A percentile compares a stretch with the other conserved stretches of the same genome.
Evolutionary conservation across 2,329 filamentous ascomycete genomes (phyloP).

Genomic region (Neurospora crassa): DNA sequence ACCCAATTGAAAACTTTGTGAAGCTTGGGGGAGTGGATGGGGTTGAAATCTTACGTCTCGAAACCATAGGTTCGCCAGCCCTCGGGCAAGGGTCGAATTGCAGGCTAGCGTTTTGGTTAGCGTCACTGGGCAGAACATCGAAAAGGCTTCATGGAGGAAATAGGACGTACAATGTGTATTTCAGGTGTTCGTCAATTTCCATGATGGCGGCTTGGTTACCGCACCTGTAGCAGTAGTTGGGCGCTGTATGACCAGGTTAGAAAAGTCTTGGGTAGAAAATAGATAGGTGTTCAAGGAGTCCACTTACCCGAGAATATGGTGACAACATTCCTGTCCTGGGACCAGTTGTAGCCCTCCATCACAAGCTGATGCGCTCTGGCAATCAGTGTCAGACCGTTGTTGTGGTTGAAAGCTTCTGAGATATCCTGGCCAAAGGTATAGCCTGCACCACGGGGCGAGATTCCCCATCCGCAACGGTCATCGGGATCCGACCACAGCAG

Average conservation of each 20-base stretch:
- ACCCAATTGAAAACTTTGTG: background rate
- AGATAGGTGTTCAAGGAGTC: background rate
- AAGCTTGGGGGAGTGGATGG: background rate
- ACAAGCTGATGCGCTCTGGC: slow-evolving; percentile 95
- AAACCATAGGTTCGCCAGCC: slow-evolving; percentile 98
- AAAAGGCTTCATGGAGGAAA: background rate
- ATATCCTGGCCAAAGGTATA: slow-evolving; percentile 97
- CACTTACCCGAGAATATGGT: slow-evolving; percentile 89
- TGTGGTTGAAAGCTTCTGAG: slow-evolving; percentile 97
- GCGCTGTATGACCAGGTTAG: slow-evolving; percentile 41
- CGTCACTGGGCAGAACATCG: background rate
- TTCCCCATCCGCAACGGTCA: slow-evolving; percentile 92
- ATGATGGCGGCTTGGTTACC: slow-evolving; percentile 99
- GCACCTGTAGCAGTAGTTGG: slow-evolving; percentile 97
- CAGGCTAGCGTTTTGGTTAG: slow-evolving; percentile 52
- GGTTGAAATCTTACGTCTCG: slow-evolving; percentile 54
- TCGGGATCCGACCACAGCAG: slow-evolving; percentile 97
- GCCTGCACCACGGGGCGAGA: slow-evolving; percentile 86
- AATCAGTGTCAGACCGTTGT: slow-evolving; percentile 93
- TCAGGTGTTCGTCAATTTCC: slow-evolving; percentile 98
- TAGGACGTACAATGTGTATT: slow-evolving; percentile 90
- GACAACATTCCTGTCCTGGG: slow-evolving; percentile 93
- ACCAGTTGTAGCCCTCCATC: slow-evolving; percentile 99
- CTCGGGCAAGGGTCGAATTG: slow-evolving; percentile 98
- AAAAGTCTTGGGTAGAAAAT: background rate